A percentile compares a stretch with the other conserved stretches of the same genome.
Evolutionary conservation across 352 stramenopile species (phyloP).

Genomic region (Pythium utonaiense): DNA sequence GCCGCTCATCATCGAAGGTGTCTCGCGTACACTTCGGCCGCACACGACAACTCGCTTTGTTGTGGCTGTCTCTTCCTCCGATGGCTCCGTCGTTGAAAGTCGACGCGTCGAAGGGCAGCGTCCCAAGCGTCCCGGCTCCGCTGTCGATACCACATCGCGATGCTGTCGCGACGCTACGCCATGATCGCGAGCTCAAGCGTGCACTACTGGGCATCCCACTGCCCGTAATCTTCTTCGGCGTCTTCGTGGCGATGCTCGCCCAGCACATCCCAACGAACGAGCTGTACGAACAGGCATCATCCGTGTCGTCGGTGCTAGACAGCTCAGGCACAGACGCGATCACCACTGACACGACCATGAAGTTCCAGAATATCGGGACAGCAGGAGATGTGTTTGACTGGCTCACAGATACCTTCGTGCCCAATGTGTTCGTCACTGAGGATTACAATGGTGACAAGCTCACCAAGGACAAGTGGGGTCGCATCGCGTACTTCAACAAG

Average conservation of each 20-base stretch:
- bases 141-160: slow-evolving; percentile 15
- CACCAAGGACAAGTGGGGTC: slow-evolving; percentile 25
- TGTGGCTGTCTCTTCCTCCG: too few species aligned
- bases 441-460: slow-evolving; percentile 35
- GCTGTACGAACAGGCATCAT: slow-evolving; percentile 78
- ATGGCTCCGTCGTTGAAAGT: slow-evolving; percentile 21
- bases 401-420: slow-evolving; percentile 34
- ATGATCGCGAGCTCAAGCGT: slow-evolving; percentile 35
- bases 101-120: slow-evolving; percentile 42
- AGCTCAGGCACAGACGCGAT: slow-evolving; percentile 45
- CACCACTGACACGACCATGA: slow-evolving; percentile 31
- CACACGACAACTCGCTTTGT: too few species aligned
- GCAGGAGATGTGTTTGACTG: slow-evolving; percentile 34
- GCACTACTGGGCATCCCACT: slow-evolving; percentile 47
- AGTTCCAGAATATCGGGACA: slow-evolving; percentile 29
- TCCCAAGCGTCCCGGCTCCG: not conserved
- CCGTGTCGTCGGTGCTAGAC: slow-evolving; percentile 73
- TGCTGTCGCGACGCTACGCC: slow-evolving; percentile 29
- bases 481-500: slow-evolving; percentile 32
- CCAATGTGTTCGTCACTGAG: slow-evolving; percentile 29
- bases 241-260: slow-evolving; percentile 64
- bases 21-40: too few species aligned
- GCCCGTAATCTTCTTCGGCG: slow-evolving; percentile 69
- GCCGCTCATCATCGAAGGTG: too few species aligned
- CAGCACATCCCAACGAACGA: slow-evolving; percentile 64